Evolutionary conservation across 225 moss, liverwort and hornwort genomes (phyloP).

Genomic region (Marchantia polymorpha): DNA sequence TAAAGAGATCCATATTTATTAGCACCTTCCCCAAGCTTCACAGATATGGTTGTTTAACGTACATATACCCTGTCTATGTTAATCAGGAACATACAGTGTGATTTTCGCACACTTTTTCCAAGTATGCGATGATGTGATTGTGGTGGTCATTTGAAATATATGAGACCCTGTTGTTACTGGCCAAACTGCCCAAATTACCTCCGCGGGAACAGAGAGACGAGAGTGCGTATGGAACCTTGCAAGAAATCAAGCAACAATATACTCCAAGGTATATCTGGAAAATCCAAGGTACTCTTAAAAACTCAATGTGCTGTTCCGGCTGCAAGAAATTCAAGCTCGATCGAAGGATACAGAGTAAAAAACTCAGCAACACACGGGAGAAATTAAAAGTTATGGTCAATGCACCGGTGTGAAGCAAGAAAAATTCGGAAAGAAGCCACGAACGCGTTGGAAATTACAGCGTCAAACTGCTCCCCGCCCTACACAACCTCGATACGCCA

Average conservation of each 20-base stretch:
- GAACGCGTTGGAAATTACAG: not conserved
- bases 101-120: not conserved
- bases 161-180: conserved; percentile 1
- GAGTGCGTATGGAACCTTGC: not conserved
- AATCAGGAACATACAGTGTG: no score
- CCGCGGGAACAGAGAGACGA: not conserved
- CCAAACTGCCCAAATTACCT: not conserved
- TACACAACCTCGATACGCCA: conserved; percentile 4
- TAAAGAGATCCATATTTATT: no score
- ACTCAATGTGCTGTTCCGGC: no score
- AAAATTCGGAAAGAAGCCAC: conserved; percentile 6
- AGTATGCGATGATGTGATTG: not conserved
- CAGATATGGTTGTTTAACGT: no score
- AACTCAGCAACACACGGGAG: conserved; percentile 6
- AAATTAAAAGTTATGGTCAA: conserved; percentile 18
- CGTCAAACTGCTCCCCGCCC: conserved; percentile 10
- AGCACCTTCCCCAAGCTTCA: no score
- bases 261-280: not conserved
- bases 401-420: conserved; percentile 14
- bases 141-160: not conserved
- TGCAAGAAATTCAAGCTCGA: conserved; percentile 13
- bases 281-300: not conserved
- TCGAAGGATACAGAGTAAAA: conserved; percentile 1
- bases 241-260: conserved; percentile 13
- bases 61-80: no score